A percentile compares a stretch with the other conserved stretches of the same genome.
These are phyloP conservation scores for Sporothrix brasiliensis DNA, from an alignment of 2,329 filamentous ascomycete species.

Conservation along the genomic window DNA sequence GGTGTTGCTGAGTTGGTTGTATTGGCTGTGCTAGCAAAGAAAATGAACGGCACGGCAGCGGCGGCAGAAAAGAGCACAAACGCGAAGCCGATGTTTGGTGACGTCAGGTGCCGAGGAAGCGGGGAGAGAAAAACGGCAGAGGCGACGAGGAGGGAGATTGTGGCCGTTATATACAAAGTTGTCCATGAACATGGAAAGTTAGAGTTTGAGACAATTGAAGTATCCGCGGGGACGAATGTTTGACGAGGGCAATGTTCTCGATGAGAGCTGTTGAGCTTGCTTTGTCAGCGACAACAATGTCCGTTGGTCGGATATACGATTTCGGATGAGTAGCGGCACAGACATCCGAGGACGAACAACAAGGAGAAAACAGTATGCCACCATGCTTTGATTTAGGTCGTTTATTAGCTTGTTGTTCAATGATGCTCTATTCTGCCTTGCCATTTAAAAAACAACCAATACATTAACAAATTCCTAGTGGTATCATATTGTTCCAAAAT, in stretches of 20 bases:
- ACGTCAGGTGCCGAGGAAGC: slow-evolving; percentile 3
- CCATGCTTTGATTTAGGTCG: neutral
- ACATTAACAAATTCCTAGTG: neutral
- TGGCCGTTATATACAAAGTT: slow-evolving; percentile 8
- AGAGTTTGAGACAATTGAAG: neutral
- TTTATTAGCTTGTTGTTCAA: neutral
- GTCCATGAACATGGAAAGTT: neutral
- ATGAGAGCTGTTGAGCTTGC: neutral
- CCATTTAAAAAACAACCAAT: neutral
- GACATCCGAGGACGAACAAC: neutral
- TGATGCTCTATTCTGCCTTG: neutral
- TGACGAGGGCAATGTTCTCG: neutral
- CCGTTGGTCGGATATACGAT: neutral
- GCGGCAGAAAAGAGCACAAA: slow-evolving; percentile 1
- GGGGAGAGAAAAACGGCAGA: slow-evolving; percentile 13
- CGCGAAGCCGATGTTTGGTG: neutral
- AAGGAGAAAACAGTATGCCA: neutral
- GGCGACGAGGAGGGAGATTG: slow-evolving; percentile 10
- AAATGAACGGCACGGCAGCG: neutral
- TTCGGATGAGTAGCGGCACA: neutral
- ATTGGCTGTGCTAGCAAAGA: neutral
- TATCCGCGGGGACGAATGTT: neutral
- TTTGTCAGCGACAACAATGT: slow-evolving; percentile 1
- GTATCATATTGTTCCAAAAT: slow-evolving; percentile 5
- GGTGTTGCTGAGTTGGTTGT: neutral